Percentiles rank a stretch among this genome's conserved stretches.
Conservation (phyloP, 108 stramenopile species). For the Chaetoceros tenuissimus region DNA sequence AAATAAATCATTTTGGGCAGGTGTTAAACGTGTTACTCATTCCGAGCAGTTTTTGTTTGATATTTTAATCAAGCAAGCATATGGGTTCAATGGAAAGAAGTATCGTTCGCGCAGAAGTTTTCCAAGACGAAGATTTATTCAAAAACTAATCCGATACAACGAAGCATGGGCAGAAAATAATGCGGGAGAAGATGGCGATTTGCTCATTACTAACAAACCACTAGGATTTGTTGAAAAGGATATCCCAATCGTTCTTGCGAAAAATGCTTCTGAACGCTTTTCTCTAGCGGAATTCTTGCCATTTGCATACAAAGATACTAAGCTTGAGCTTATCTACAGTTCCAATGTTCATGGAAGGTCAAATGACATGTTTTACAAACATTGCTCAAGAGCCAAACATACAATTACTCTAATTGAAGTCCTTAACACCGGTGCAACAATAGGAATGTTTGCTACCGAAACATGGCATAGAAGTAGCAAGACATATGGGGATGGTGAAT, state of each 20-base stretch:
- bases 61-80: conserved; percentile 47
- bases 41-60: conserved; percentile 38
- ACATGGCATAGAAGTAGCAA: conserved; percentile 50
- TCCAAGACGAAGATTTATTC: conserved; percentile 58
- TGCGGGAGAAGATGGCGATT: conserved; percentile 12
- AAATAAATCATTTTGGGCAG: conserved; percentile 27
- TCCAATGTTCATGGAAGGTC: conserved; percentile 73
- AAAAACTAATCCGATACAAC: conserved; percentile 54
- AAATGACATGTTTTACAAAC: conserved; percentile 55
- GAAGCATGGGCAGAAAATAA: conserved; percentile 45
- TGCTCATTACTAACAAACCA: conserved; percentile 10
- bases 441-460: conserved; percentile 78
- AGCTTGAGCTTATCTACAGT: conserved; percentile 69
- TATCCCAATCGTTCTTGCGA: conserved; percentile 29
- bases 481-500: conserved; percentile 68
- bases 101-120: conserved; percentile 41
- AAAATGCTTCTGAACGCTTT: conserved; percentile 36
- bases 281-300: conserved; percentile 69
- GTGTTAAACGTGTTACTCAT: conserved; percentile 22
- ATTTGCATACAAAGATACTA: conserved; percentile 45
- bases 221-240: conserved; percentile 23
- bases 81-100: conserved; percentile 48
- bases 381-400: conserved; percentile 38
- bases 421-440: conserved; percentile 21
- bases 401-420: conserved; percentile 65